Conservation (phyloP, 768 basidiomycete species). For the Phanerodontia chrysosporium region DNA sequence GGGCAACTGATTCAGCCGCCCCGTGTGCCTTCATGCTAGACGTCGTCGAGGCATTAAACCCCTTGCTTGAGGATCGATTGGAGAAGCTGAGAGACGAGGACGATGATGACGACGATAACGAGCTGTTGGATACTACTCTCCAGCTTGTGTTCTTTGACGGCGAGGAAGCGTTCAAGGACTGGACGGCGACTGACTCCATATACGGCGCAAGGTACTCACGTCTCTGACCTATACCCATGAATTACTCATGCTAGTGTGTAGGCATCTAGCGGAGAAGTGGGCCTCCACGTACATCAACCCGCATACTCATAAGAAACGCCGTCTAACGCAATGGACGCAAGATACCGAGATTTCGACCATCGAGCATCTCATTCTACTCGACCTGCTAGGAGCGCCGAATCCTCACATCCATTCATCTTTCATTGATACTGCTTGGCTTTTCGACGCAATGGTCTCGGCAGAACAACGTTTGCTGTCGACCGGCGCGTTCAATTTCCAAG, state of each 20-base stretch:
- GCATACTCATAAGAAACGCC: conserved; percentile 51
- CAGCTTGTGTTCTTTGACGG: conserved; percentile 97
- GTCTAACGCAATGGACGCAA: conserved; percentile 41
- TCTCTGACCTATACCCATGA: not conserved
- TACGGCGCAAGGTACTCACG: conserved; percentile 88
- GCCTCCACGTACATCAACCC: conserved; percentile 59
- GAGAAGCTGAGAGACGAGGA: conserved; percentile 47
- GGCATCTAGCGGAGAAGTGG: conserved; percentile 91
- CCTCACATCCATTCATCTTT: conserved; percentile 81
- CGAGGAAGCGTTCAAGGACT: conserved; percentile 90
- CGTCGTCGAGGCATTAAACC: conserved; percentile 79
- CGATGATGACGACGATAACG: conserved; percentile 56
- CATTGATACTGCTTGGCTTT: conserved; percentile 89
- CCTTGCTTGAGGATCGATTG: conserved; percentile 59
- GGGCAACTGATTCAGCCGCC: conserved; percentile 95
- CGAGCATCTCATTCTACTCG: conserved; percentile 89
- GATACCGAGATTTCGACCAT: conserved; percentile 71
- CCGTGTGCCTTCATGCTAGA: conserved; percentile 94
- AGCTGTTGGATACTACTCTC: conserved; percentile 77
- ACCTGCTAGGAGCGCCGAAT: conserved; percentile 77
- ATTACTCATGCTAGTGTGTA: conserved; percentile 25
- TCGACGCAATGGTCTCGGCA: conserved; percentile 67
- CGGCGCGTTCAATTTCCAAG: conserved; percentile 53
- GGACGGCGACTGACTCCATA: conserved; percentile 87
- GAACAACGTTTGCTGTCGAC: conserved; percentile 67